A percentile compares a stretch with the other conserved stretches of the same genome.
Evolutionary conservation across 495 filamentous ascomycete genomes (phyloP).

Genomic region (Penicillium lividum): DNA sequence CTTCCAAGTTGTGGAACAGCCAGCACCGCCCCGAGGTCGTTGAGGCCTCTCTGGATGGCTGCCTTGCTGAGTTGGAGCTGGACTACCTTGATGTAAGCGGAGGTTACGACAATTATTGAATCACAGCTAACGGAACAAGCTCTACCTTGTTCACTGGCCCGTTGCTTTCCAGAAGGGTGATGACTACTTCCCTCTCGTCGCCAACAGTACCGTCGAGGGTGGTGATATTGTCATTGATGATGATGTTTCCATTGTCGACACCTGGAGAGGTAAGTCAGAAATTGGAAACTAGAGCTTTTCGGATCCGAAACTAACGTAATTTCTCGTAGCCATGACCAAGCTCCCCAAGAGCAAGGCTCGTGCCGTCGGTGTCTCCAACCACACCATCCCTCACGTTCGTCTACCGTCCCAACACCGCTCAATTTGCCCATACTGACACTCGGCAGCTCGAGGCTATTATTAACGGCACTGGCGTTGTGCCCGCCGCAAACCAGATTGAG

Average conservation of each 20-base stretch:
- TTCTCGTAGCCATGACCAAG: constrained; percentile 45
- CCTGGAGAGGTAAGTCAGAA: constrained; percentile 44
- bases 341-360: constrained; percentile 54
- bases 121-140: constrained; percentile 22
- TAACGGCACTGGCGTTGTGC: constrained; percentile 48
- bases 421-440: constrained; percentile 2
- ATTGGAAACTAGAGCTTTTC: not conserved
- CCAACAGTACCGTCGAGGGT: constrained; percentile 36
- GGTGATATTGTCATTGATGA: constrained; percentile 48
- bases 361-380: constrained; percentile 54
- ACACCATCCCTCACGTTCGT: constrained; percentile 46
- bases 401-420: not conserved
- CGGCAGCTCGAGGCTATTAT: constrained; percentile 51
- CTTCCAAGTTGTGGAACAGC: constrained; percentile 53
- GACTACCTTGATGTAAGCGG: constrained; percentile 49
- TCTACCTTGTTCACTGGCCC: constrained; percentile 57
- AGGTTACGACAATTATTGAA: not conserved
- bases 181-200: constrained; percentile 46
- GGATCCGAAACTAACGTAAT: constrained; percentile 1
- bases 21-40: constrained; percentile 50
- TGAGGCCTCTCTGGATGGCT: constrained; percentile 47
- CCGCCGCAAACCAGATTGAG: constrained; percentile 54
- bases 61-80: constrained; percentile 48
- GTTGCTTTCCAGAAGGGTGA: constrained; percentile 47
- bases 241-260: constrained; percentile 51